A percentile compares a stretch with the other conserved stretches of the same genome.
phyloP scores from a whole-genome alignment of 148 eudicot species.

The Pouteria glomerata region DNA sequence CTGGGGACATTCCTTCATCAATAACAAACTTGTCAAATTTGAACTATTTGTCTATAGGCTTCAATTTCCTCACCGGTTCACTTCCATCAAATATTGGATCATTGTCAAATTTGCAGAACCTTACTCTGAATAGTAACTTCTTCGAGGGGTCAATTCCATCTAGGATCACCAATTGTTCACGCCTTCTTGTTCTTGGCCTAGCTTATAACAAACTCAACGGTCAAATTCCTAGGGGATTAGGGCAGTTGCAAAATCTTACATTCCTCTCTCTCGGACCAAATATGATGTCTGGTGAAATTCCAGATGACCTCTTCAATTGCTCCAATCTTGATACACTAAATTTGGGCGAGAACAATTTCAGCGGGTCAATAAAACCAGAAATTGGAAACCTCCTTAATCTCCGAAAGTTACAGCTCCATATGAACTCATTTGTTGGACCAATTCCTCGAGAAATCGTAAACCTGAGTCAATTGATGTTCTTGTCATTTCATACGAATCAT shows the following conservation, averaged over 20 bases:
- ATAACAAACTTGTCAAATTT: constrained; percentile 53
- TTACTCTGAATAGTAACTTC: constrained; percentile 34
- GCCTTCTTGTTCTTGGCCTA: constrained; percentile 37
- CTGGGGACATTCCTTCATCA: constrained; percentile 59
- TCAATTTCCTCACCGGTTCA: constrained; percentile 61
- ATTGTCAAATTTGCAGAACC: constrained; percentile 52
- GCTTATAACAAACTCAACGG: constrained; percentile 47
- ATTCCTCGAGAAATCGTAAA: constrained; percentile 71
- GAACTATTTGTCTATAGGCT: constrained; percentile 50
- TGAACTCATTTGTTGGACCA: constrained; percentile 48
- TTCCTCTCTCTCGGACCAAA: constrained; percentile 45
- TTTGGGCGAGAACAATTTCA: constrained; percentile 43
- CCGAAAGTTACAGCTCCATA: constrained; percentile 25
- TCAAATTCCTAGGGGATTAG: constrained; percentile 55
- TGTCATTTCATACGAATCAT: constrained; percentile 38
- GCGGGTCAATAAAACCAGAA: constrained; percentile 41
- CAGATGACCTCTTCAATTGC: constrained; percentile 74
- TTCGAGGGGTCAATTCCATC: constrained; percentile 66
- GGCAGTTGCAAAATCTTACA: constrained; percentile 48
- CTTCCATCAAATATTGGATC: constrained; percentile 68
- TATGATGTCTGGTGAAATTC: constrained; percentile 54
- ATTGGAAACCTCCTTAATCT: constrained; percentile 55
- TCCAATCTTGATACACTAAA: constrained; percentile 35
- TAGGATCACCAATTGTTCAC: constrained; percentile 61
- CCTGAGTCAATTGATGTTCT: constrained; percentile 31